A percentile compares a stretch with the other conserved stretches of the same genome.
phyloP scores from a whole-genome alignment of 2,329 filamentous ascomycete genomes.

The Aspergillus sp. region DNA sequence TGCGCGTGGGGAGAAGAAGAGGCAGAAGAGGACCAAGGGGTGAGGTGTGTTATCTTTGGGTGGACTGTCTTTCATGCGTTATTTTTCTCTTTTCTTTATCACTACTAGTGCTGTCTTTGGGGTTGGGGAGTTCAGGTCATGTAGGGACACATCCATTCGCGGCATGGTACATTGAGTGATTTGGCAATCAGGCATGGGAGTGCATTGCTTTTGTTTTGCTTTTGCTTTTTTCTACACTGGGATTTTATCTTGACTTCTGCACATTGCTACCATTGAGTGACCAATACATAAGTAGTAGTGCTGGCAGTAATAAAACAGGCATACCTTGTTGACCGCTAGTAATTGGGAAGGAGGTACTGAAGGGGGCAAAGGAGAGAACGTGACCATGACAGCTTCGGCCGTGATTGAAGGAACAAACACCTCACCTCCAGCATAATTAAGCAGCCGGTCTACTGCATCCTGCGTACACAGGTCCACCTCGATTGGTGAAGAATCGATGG shows the following conservation, averaged over 20 bases:
- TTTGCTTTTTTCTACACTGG: neutral
- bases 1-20: slow-evolving; percentile 25
- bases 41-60: neutral
- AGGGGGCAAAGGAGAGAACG: neutral
- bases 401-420: neutral
- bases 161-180: slow-evolving; percentile 1
- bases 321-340: neutral
- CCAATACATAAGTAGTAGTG: neutral
- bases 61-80: neutral
- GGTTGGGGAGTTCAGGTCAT: slow-evolving; percentile 1
- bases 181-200: neutral
- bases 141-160: neutral
- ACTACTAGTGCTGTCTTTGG: neutral
- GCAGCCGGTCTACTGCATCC: slow-evolving; percentile 6
- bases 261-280: neutral
- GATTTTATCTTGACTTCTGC: neutral
- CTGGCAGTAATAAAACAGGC: neutral
- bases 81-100: slow-evolving; percentile 8
- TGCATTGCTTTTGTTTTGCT: neutral
- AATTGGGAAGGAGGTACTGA: neutral
- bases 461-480: neutral
- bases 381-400: neutral
- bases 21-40: slow-evolving; percentile 32
- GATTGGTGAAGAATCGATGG: neutral
- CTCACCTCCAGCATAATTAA: slow-evolving; percentile 5